Evolutionary conservation across 305 asterid genomes (phyloP).

Genomic region (Ilex paraguariensis): DNA sequence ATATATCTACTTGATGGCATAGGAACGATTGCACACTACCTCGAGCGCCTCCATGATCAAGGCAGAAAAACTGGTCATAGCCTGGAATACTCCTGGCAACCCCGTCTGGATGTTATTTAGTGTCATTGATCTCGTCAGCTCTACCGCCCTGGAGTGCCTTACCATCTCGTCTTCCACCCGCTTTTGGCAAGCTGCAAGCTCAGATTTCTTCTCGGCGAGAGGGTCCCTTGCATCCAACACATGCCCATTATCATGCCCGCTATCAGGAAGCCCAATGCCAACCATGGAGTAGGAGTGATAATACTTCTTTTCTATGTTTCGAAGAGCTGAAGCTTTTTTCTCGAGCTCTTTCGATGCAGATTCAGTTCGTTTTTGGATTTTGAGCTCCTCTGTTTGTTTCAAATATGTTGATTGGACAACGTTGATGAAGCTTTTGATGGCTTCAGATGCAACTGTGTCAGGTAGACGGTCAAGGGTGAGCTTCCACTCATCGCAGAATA

Average conservation of each 20-base stretch:
- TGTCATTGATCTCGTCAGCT: conserved; percentile 95
- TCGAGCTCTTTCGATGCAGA: conserved; percentile 77
- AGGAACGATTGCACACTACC: conserved; percentile 69
- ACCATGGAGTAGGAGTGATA: conserved; percentile 82
- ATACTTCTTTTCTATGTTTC: conserved; percentile 77
- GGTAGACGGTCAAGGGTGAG: conserved; percentile 82
- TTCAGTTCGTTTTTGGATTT: conserved; percentile 71
- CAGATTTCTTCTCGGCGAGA: conserved; percentile 74
- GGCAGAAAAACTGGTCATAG: conserved; percentile 89
- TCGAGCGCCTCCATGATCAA: conserved; percentile 77
- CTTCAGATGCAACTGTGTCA: conserved; percentile 91
- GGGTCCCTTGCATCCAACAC: conserved; percentile 78
- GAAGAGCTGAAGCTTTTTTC: conserved; percentile 71
- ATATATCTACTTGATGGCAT: conserved; percentile 50
- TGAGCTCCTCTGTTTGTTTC: conserved; percentile 80
- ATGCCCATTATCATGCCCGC: conserved; percentile 53
- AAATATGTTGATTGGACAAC: conserved; percentile 70
- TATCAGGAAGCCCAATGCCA: conserved; percentile 66
- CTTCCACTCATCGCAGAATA: conserved; percentile 88
- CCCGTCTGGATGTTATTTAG: conserved; percentile 92
- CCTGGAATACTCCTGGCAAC: conserved; percentile 94
- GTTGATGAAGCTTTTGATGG: conserved; percentile 89
- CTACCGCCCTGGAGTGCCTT: conserved; percentile 75
- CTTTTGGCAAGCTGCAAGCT: conserved; percentile 68
- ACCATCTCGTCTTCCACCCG: conserved; percentile 93